Evolutionary conservation across 306 rosid genomes (phyloP).

Genomic region (Lupinus albus): DNA sequence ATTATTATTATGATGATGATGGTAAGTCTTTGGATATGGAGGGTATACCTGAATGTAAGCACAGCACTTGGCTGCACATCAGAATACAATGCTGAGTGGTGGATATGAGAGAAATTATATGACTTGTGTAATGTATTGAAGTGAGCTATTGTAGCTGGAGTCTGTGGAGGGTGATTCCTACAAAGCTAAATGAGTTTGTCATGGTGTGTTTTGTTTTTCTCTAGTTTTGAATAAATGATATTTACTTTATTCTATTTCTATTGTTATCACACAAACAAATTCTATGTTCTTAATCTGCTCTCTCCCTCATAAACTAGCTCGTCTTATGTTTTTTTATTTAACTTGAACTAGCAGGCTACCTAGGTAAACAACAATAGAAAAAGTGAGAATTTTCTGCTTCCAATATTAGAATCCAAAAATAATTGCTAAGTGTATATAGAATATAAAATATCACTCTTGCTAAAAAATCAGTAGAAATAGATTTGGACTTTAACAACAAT

Average conservation of each 20-base stretch:
- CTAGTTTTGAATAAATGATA: constrained; percentile 56
- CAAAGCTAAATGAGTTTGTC: constrained; percentile 47
- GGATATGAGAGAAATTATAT: constrained; percentile 28
- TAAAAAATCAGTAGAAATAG: too few relatives aligned
- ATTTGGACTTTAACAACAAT: not conserved
- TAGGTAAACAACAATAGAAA: not conserved
- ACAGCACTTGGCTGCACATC: constrained; percentile 44
- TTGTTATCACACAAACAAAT: not conserved
- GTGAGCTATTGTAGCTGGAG: constrained; percentile 29
- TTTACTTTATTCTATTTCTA: constrained; percentile 26
- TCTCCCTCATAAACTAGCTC: not conserved
- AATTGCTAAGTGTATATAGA: too few relatives aligned
- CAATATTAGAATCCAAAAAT: too few relatives aligned
- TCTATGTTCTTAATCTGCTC: not conserved
- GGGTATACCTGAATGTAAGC: constrained; percentile 37
- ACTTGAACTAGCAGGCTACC: not conserved
- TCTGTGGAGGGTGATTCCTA: constrained; percentile 21
- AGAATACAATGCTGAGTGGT: constrained; percentile 38
- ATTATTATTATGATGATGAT: constrained; percentile 3
- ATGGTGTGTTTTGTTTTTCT: constrained; percentile 60
- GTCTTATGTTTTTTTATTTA: too few relatives aligned
- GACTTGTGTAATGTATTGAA: constrained; percentile 34
- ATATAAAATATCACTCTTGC: too few relatives aligned
- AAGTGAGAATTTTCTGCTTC: too few relatives aligned
- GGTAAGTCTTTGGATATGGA: constrained; percentile 44